Conservation (phyloP, 2,329 filamentous ascomycete genomes). For the Sporothrix variecibatus region DNA sequence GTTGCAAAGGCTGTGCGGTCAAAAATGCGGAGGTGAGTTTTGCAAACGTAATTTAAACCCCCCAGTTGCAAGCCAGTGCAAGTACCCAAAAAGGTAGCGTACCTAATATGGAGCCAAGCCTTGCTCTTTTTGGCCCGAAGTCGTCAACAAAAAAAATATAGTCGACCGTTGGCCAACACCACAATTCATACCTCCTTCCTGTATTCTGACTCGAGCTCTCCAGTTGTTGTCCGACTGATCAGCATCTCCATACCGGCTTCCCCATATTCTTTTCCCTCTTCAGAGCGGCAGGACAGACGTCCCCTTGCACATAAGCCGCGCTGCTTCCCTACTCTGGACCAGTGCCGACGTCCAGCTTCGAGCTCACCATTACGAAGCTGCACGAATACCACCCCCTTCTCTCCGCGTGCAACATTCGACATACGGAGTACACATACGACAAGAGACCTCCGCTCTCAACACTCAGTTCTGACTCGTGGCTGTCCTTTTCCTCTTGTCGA, state of each 20-base stretch:
- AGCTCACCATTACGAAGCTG: background rate
- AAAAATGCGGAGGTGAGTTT: background rate
- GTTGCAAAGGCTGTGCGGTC: background rate
- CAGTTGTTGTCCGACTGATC: background rate
- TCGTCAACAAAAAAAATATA: background rate
- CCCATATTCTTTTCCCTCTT: background rate
- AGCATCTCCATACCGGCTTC: background rate
- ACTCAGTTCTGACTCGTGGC: background rate
- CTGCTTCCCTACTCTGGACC: background rate
- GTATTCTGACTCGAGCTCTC: no score
- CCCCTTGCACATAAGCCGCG: slow-evolving; percentile 4
- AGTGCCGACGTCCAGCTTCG: background rate
- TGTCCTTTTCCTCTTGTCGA: background rate
- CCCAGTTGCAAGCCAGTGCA: background rate
- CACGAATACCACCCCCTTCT: background rate
- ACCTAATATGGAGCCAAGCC: slow-evolving; percentile 1
- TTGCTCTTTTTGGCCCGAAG: background rate
- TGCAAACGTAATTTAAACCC: slow-evolving; percentile 9
- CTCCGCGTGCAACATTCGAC: background rate
- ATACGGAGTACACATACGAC: background rate
- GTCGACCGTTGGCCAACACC: background rate
- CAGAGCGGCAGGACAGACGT: background rate
- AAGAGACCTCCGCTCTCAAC: background rate
- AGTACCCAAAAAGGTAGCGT: background rate
- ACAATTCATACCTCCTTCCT: background rate